Base-by-base conservation (phyloP, 768 basidiomycete genomes). In the Lepiota brunneoincarnata region DNA sequence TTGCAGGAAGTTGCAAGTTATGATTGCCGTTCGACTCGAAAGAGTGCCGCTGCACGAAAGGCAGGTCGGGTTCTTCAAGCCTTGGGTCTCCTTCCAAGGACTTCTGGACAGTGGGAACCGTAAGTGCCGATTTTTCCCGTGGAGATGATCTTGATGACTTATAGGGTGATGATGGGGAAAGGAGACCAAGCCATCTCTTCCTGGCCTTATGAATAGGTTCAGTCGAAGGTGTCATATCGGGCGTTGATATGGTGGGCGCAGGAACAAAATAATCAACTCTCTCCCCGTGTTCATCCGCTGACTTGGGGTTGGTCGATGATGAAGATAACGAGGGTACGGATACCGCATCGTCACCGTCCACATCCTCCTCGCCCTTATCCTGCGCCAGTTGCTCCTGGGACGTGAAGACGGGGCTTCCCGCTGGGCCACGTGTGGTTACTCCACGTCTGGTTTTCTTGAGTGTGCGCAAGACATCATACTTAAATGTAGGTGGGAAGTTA, bases 401-500 rank as follows among this genome's bases (percentile, higher is more conserved):
- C 36, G 28, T 24, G 26, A 36, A 28, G 51, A 54, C 21, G 12
- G 39, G 34, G 35, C 46, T 47, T 50, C 55, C 48, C 7, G 50
- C 37, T 52, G 43, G 37, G 38, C 57, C 34, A 23, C 68, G 67
- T 55, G 69, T 75, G 7, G 72, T 69, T 34, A 56, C 47, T 35
- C 64, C 69, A 23, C 73, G 72, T 63, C 76, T 79, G 46, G 74
- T 62, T 56, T 74, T 76, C 67, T 83, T 87, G 17, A 78, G 65
- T 2, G 79, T 78, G 21, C 80, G 79, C 50, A 83, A 68, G 6
- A 95, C 88, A 60, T 95, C 87, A 63, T 93, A 93, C 63, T 97
- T 97, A 79, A 95, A 98, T 0, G 95, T 97, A 0, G 94, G 94
- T 4, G 92, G 84, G 58, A 98, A 98, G 61, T 86, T 66, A 56